Evolutionary conservation across 352 stramenopile species (phyloP), one percentile per base, ranked within the genome.

Genomic region (Phytophthora pistaciae): DNA sequence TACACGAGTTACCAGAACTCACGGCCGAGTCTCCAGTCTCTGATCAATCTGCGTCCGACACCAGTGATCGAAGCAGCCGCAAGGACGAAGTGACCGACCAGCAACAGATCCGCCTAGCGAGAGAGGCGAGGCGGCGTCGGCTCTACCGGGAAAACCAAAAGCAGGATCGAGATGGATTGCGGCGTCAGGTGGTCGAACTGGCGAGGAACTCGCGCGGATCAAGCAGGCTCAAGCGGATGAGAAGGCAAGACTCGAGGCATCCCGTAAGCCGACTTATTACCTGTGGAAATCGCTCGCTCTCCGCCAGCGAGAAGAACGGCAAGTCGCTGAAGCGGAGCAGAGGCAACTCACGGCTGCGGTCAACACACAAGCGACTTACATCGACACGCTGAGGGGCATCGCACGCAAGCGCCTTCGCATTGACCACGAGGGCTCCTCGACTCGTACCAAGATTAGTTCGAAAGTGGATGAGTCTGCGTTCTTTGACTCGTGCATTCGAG

Each of bases 401-500:
- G 5, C 20, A 2, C n/a, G 25, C 25, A 29, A 29, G 25, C 25
- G n/a, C 2, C 18, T 16, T 16, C 46, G 8, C 46, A 6, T 53
- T 27, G 46, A 5, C n/a, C n/a, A 53, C 0, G n/a, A 27, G 18
- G 14, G 2, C 27, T 27, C 44, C 38, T 18, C 18, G 2, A n/a
- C n/a, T n/a, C n/a, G n/a, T 3, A 16, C 20, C 23, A 56, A 3
- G 38, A 61, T 7, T 31, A n/a, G 54, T 14, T 3, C 40, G 3
- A 25, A 60, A 10, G 18, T n/a, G 8, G 7, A 9, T 27, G 33
- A 60, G 29, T 13, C 14, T 3, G 27, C 9, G 2, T 7, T 65
- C 9, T 66, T 66, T 46, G 8, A 61, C 33, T 31, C 44, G 21
- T 65, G 44, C 29, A 60, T 68, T 40, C 42, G 33, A 6, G 52